A percentile compares a stretch with the other conserved stretches of the same genome.
Evolutionary conservation across 108 stramenopile species (phyloP).

Genomic region (Pseudonitzschia multiseries): DNA sequence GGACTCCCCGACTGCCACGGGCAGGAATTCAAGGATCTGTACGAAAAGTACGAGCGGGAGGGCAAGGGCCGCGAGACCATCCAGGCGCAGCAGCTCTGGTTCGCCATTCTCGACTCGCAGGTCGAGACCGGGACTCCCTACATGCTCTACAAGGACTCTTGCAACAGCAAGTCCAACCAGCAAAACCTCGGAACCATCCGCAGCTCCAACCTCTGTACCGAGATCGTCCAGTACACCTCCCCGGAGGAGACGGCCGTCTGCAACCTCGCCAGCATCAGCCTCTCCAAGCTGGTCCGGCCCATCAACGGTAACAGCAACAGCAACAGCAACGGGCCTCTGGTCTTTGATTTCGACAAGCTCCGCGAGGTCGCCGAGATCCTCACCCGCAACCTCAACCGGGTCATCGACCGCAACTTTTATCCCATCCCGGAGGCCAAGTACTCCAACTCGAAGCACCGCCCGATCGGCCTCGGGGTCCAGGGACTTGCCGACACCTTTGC

Average conservation of each 20-base stretch:
- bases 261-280: constrained; percentile 97
- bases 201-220: constrained; percentile 96
- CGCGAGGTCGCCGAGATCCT: constrained; percentile 90
- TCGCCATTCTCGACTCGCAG: constrained; percentile 96
- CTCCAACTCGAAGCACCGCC: constrained; percentile 97
- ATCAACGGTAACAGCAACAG: too few species aligned
- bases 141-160: constrained; percentile 99
- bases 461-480: constrained; percentile 99
- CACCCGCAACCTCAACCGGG: constrained; percentile 94
- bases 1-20: constrained; percentile 93
- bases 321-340: constrained; percentile 41
- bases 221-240: constrained; percentile 98
- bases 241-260: constrained; percentile 99
- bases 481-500: constrained; percentile 98
- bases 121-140: constrained; percentile 99
- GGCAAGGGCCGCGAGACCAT: constrained; percentile 90
- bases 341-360: constrained; percentile 89
- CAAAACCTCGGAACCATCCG: constrained; percentile 98
- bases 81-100: constrained; percentile 97
- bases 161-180: constrained; percentile 98
- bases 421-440: constrained; percentile 85
- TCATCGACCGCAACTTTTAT: constrained; percentile 99
- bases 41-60: constrained; percentile 93
- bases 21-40: constrained; percentile 90
- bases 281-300: constrained; percentile 86